Base-by-base conservation (phyloP, 2,329 filamentous ascomycete species). In the Fusarium sp. region DNA sequence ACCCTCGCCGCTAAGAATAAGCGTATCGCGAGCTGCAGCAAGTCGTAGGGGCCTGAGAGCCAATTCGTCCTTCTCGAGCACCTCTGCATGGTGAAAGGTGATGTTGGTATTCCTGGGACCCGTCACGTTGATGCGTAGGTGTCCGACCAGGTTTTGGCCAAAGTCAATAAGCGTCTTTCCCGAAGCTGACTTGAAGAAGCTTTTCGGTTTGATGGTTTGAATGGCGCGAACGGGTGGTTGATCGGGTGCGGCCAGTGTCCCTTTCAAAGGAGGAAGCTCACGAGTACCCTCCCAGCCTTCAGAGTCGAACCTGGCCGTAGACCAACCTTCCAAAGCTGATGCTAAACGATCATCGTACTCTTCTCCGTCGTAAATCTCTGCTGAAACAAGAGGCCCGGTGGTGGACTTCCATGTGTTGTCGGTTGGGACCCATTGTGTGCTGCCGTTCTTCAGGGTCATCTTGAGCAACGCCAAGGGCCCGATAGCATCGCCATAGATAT, bases 111-210 rank as follows among this genome's bases (percentile, higher is more conserved):
- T 84, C 3, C 77, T 76, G 0, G 82, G 80, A 0, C 82, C 85
- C 36, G 70, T 71, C 2, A 85, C 77, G 0, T 79, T 75, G 7
- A 90, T 65, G 4, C 80, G 79, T 1, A 89, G 66, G 75, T 83
- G 83, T 0, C 89, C 89, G 1, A 90, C 88, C 0, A 90, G 77
- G 67, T 90, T 90, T 72, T 91, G 88, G 0, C 88, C 88, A 75
- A 91, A 90, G 69, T 91, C 80, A n/a, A 89, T 64, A 4, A 89
- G 76, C 0, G 79, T 83, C 68, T 86, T 87, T 1, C 86, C 85
- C 0, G 83, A 83, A 0, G 81, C 79, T 0, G 2, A 71, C 69
- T 76, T 79, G 62, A 85, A 85, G 65, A 81, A 83, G 76, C 78
- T 11, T 83, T 70, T 56, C 11, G 74, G 82, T 74, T 67, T 82